These are phyloP conservation scores for carrot (Daucus carota) DNA, from an alignment of 129 eudicot species.

Conservation along the genomic window DNA sequence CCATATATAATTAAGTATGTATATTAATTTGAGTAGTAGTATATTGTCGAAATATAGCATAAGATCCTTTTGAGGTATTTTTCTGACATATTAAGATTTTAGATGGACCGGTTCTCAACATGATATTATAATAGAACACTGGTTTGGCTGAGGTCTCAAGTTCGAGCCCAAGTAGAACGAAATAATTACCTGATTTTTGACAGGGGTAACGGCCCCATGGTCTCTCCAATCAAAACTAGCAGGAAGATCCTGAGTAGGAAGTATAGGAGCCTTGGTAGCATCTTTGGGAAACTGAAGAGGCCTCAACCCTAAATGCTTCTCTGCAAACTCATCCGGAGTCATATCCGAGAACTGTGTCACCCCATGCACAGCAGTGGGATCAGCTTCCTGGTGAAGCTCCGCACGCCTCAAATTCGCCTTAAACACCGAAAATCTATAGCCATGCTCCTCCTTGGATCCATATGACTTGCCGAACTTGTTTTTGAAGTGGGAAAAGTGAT, in stretches of 20 bases:
- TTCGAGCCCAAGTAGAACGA: no score
- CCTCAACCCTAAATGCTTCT: slow-evolving; percentile 46
- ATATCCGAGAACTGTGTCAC: slow-evolving; percentile 72
- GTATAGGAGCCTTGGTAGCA: slow-evolving; percentile 61
- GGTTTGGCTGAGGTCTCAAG: no score
- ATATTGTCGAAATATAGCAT: no score
- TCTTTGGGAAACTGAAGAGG: slow-evolving; percentile 50
- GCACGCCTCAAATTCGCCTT: slow-evolving; percentile 64
- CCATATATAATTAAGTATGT: no score
- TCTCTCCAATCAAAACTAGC: slow-evolving; percentile 73
- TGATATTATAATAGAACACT: no score
- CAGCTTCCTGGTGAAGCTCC: slow-evolving; percentile 44
- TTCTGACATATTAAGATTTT: no score
- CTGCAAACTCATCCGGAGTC: slow-evolving; percentile 45
- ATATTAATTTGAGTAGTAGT: no score
- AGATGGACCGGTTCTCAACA: no score
- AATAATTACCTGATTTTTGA: slow-evolving; percentile 74
- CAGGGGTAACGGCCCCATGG: slow-evolving; percentile 62
- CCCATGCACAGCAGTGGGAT: slow-evolving; percentile 62
- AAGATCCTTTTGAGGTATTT: no score
- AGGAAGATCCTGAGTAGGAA: slow-evolving; percentile 66
- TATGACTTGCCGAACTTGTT: slow-evolving; percentile 41
- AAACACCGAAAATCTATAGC: slow-evolving; percentile 54
- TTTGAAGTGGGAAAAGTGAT: slow-evolving; percentile 57
- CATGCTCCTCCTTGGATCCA: slow-evolving; percentile 58